Conservation (phyloP, 352 stramenopile genomes). For the Blastocystis sp. region DNA sequence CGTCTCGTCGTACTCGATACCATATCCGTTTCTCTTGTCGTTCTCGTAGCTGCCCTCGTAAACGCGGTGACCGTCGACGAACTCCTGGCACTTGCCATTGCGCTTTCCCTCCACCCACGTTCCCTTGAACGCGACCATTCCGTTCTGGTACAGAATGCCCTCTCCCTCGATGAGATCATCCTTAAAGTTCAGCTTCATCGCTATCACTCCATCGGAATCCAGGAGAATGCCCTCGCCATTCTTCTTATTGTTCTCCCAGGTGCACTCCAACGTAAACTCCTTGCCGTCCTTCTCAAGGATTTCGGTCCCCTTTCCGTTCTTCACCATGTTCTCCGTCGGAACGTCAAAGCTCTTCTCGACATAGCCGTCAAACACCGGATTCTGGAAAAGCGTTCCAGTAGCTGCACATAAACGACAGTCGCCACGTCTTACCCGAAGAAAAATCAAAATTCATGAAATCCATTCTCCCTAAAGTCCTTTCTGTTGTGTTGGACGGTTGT, state of each 20-base stretch:
- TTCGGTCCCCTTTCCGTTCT: slow-evolving; percentile 14
- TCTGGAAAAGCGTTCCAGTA: slow-evolving; percentile 42
- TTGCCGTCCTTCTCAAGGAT: slow-evolving; percentile 37
- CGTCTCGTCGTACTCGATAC: slow-evolving; percentile 17
- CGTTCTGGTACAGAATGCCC: slow-evolving; percentile 26
- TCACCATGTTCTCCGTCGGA: background rate
- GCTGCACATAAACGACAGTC: background rate
- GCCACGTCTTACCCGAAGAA: background rate
- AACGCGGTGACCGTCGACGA: slow-evolving; percentile 1
- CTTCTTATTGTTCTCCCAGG: slow-evolving; percentile 46
- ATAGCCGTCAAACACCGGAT: slow-evolving; percentile 46
- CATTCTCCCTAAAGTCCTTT: background rate
- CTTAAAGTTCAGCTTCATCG: slow-evolving; percentile 37
- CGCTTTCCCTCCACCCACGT: slow-evolving; percentile 31
- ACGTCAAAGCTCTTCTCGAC: slow-evolving; percentile 28
- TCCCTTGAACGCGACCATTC: slow-evolving; percentile 9
- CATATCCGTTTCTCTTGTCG: slow-evolving; percentile 62
- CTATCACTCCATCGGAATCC: slow-evolving; percentile 24
- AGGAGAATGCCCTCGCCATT: slow-evolving; percentile 54
- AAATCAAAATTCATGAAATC: slow-evolving; percentile 41
- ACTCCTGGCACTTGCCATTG: background rate
- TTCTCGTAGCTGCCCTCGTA: slow-evolving; percentile 65
- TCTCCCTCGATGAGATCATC: slow-evolving; percentile 50
- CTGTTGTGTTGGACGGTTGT: background rate
- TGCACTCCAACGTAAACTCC: slow-evolving; percentile 66